Evolutionary conservation across 257 asterid genomes (phyloP).

Genomic region (Fraxinus cuspidata): DNA sequence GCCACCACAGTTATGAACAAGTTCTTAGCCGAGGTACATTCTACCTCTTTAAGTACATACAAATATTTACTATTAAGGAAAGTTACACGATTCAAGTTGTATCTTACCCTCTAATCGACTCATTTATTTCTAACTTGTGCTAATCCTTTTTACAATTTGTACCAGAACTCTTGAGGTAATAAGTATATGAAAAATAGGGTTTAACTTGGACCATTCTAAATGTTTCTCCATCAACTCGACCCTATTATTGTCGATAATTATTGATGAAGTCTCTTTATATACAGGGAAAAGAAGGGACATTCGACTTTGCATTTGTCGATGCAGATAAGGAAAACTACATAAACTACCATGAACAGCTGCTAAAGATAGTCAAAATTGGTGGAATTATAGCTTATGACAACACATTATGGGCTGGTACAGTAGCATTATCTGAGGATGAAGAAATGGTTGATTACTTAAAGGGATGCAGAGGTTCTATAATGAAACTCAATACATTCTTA

Average conservation of each 20-base stretch:
- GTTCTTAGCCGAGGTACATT: slow-evolving; percentile 27
- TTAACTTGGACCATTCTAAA: too few species aligned
- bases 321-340: slow-evolving; percentile 68
- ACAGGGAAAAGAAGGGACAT: slow-evolving; percentile 60
- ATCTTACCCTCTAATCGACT: too few species aligned
- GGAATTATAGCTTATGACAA: slow-evolving; percentile 70
- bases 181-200: too few species aligned
- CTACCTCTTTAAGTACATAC: not conserved
- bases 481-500: slow-evolving; percentile 48
- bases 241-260: not conserved
- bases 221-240: not conserved
- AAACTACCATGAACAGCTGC: slow-evolving; percentile 52
- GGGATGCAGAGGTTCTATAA: slow-evolving; percentile 32
- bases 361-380: slow-evolving; percentile 55
- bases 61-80: not conserved
- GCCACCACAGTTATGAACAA: slow-evolving; percentile 32
- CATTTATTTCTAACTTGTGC: too few species aligned
- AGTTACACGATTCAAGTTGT: too few species aligned
- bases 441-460: slow-evolving; percentile 40
- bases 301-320: slow-evolving; percentile 69
- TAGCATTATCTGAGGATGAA: slow-evolving; percentile 42
- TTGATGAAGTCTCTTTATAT: not conserved
- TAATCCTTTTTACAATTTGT: too few species aligned
- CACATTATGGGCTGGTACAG: slow-evolving; percentile 62
- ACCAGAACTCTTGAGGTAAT: too few species aligned